phyloP scores from a whole-genome alignment of 2,329 filamentous ascomycete genomes.

The Ploettnerulaceae sp. region DNA sequence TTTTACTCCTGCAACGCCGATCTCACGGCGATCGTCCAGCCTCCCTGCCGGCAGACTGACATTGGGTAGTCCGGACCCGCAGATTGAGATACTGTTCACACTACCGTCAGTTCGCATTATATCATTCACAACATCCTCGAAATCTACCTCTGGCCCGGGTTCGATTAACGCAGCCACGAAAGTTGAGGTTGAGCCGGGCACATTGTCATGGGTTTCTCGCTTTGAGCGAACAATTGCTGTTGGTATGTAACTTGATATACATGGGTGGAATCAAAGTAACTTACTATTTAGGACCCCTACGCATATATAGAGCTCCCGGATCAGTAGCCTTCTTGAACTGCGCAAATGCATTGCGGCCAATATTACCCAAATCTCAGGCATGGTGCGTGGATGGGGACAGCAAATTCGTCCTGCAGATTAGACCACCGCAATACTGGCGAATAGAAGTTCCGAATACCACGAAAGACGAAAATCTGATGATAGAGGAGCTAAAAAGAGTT shows the following conservation, averaged over 20 bases:
- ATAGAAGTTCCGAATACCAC: slow-evolving; percentile 73
- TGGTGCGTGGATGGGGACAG: slow-evolving; percentile 88
- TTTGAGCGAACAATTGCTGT: slow-evolving; percentile 78
- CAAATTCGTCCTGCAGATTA: slow-evolving; percentile 80
- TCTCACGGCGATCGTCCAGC: slow-evolving; percentile 25
- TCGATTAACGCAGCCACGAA: slow-evolving; percentile 31
- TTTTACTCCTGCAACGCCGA: slow-evolving; percentile 15
- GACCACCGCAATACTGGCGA: slow-evolving; percentile 80
- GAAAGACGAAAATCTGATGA: slow-evolving; percentile 57
- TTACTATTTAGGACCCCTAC: slow-evolving; percentile 55
- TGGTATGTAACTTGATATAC: slow-evolving; percentile 43
- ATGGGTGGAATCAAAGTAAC: slow-evolving; percentile 8
- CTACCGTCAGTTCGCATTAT: slow-evolving; percentile 39
- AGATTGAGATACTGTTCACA: slow-evolving; percentile 32
- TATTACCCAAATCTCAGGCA: slow-evolving; percentile 84
- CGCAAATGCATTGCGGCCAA: slow-evolving; percentile 76
- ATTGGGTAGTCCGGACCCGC: slow-evolving; percentile 24
- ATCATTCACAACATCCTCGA: slow-evolving; percentile 45
- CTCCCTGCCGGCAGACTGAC: slow-evolving; percentile 19
- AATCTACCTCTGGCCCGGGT: slow-evolving; percentile 12
- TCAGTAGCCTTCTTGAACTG: slow-evolving; percentile 87
- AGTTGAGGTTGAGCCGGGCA: slow-evolving; percentile 50
- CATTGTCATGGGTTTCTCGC: slow-evolving; percentile 68
- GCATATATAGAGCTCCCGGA: slow-evolving; percentile 80
- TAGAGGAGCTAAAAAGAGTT: slow-evolving; percentile 63